These are phyloP conservation scores for Infundibulicybe gibba DNA, from an alignment of 768 basidiomycete genomes.

Conservation along the genomic window DNA sequence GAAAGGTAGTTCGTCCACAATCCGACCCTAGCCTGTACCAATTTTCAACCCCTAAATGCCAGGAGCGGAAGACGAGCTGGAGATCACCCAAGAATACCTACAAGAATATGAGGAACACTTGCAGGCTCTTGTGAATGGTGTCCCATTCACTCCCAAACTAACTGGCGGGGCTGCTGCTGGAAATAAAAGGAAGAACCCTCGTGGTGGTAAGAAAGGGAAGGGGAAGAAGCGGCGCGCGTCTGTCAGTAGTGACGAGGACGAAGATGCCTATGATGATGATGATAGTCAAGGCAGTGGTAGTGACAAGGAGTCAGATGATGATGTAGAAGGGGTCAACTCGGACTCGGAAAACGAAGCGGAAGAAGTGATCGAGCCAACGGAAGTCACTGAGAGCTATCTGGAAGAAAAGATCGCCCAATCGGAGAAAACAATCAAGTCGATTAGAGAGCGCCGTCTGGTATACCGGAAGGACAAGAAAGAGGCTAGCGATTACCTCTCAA, in stretches of 20 bases:
- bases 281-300: constrained; percentile 16
- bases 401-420: constrained; percentile 40
- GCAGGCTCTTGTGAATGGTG: constrained; percentile 40
- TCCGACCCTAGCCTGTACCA: neutral
- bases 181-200: constrained; percentile 42
- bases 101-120: constrained; percentile 43
- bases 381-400: constrained; percentile 41
- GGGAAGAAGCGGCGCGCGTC: constrained; percentile 40
- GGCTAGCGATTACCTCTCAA: constrained; percentile 25
- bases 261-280: constrained; percentile 21
- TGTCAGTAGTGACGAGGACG: constrained; percentile 16
- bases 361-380: constrained; percentile 13
- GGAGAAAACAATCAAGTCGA: constrained; percentile 35
- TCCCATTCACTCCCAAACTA: constrained; percentile 37
- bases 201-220: constrained; percentile 34
- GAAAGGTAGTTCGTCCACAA: constrained; percentile 32
- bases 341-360: constrained; percentile 26
- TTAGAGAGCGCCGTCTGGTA: constrained; percentile 31
- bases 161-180: constrained; percentile 24
- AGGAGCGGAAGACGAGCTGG: constrained; percentile 39
- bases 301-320: constrained; percentile 11
- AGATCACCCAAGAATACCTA: constrained; percentile 28
- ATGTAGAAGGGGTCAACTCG: constrained; percentile 9
- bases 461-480: constrained; percentile 33
- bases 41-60: neutral